phyloP scores from a whole-genome alignment of 2,329 filamentous ascomycete genomes.

The Shiraia bambusicola region DNA sequence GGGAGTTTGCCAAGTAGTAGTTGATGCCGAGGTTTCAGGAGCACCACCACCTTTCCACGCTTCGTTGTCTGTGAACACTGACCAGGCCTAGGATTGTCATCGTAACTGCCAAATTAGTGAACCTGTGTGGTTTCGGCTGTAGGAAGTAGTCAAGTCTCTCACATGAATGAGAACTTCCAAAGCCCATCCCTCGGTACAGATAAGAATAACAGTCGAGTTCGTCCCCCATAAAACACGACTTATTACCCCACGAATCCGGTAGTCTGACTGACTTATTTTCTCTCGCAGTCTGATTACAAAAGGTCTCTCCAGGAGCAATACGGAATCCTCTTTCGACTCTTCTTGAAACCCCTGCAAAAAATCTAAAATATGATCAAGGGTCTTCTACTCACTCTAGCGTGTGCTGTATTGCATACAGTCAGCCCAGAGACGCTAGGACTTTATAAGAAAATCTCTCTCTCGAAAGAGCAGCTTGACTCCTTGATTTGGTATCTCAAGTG shows the following conservation, averaged over 20 bases:
- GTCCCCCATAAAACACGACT: neutral
- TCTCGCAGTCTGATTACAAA: no score
- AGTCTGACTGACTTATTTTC: neutral
- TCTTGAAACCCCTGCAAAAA: slow-evolving; percentile 6
- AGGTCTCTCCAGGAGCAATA: no score
- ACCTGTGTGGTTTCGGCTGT: no score
- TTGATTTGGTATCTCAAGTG: slow-evolving; percentile 31
- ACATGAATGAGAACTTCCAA: neutral
- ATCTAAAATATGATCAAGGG: slow-evolving; percentile 22
- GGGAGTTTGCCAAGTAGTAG: no score
- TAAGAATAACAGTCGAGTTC: neutral
- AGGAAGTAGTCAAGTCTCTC: neutral
- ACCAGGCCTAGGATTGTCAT: no score
- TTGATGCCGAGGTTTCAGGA: neutral
- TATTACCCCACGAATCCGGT: neutral
- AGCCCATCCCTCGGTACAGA: neutral
- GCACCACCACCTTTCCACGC: neutral
- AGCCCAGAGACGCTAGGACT: slow-evolving; percentile 26
- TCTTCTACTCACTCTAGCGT: slow-evolving; percentile 20
- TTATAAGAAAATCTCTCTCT: slow-evolving; percentile 21
- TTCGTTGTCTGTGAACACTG: no score
- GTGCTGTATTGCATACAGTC: slow-evolving; percentile 15
- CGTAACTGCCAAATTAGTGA: no score
- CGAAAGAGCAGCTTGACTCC: slow-evolving; percentile 23
- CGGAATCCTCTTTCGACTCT: neutral